Base-by-base conservation (phyloP, 129 eudicot genomes). In the Heracleum sosnowskyi region DNA sequence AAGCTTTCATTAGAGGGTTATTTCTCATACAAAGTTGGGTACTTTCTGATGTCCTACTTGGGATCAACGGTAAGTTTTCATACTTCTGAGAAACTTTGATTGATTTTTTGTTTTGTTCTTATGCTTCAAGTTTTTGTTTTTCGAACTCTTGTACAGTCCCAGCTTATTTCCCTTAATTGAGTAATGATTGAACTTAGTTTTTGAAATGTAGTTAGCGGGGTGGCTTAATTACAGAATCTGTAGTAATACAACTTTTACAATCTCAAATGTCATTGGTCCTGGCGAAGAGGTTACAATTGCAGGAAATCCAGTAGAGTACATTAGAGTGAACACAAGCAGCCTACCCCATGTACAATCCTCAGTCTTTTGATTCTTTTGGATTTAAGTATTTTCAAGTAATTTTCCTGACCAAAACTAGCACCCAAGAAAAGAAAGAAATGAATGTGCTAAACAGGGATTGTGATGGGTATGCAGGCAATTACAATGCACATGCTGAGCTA, bases 401-500 rank as follows among this genome's bases (percentile, higher is more conserved):
- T 11, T n/a, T 55, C 29, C 31, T 24, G 8, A 55, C 12, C 31
- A 7, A 55, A 24, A 53, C 18, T 33, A 24, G 35, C 11, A 7
- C 28, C 36, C 1, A 0, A 20, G 0, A 41, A 33, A 63, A 28
- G 29, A 24, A 13, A 42, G 29, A 12, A 74, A 20, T 69, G 46
- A 33, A 70, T 17, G 16, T 17, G 0, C 42, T 70, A 37, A 70
- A 24, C 15, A 24, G 17, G 29, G 12, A 20, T 70, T 22, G 7
- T 40, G 29, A 34, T 80, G 73, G 35, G 15, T 47, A 55, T 79
- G 85, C 91, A 92, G 97, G 97, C 91, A 29, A 83, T 92, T 72
- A 90, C 96, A 47, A 86, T 93, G 92, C 96, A 90, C 78, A 88
- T 92, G 98, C 80, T 93, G 89, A 89, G 96, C 72, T 93, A 93